Base-by-base conservation (phyloP, 129 eudicot genomes). In the Pulicaria dysenterica region DNA sequence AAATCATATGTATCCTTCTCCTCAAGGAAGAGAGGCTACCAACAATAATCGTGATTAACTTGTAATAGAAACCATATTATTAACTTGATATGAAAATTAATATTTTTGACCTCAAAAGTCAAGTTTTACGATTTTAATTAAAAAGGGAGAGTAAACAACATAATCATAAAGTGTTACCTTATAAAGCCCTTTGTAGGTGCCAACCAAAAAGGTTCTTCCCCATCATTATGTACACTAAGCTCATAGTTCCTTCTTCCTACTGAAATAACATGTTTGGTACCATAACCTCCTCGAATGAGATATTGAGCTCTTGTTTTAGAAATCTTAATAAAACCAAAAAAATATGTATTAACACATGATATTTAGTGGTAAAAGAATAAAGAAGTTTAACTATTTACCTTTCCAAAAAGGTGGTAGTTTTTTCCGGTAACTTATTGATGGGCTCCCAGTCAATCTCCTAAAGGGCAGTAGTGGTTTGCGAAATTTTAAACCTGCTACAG, bases 171-270 rank as follows among this genome's bases (percentile, higher is more conserved):
- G 67, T 31, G 41, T 57, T 13, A 47, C 58, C 70, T 63, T 79
- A 39, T 7, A 81, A 61, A 70, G 75, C 71, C 81, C 74, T 69
- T 77, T 3, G 44, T 53, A 60, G 58, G 61, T 69, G 65, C n/a
- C n/a, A 79, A 48, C 96, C 86, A 86, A 78, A 79, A 84, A 49
- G 91, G 88, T 62, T 72, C 65, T 51, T 74, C 62, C 17, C 36
- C 64, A 13, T 88, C 83, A 73, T 80, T 79, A 58, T 81, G 75
- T 67, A 57, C 62, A 69, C 75, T 67, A 64, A 67, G 70, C 61
- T 72, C 81, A 4, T 72, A 74, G 78, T 86, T 73, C 73, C 80
- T 80, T 64, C 87, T 69, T 72, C 80, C 85, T n/a, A 56, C 79
- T 60, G 80, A 74, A 16, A 58, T 45, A 58, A 58, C 69, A 77